Conservation (phyloP, 305 asterid species). For the Coffea humblotiana region DNA sequence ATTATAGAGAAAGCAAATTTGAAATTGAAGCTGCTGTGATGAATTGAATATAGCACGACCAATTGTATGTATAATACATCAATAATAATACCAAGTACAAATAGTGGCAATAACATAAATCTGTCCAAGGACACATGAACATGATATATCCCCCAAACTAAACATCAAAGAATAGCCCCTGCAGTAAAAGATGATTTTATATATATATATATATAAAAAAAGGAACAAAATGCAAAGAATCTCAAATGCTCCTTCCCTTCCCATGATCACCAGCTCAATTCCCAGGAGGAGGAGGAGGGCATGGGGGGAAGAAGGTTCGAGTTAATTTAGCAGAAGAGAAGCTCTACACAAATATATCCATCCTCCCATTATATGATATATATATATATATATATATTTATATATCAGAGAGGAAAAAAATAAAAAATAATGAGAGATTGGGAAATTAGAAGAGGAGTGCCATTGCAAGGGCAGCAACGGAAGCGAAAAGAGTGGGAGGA, state of each 20-base stretch:
- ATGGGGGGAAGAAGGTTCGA: not conserved
- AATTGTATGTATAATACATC: not conserved
- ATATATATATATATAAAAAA: too few species aligned
- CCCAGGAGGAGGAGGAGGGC: not conserved
- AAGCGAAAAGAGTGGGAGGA: conserved; percentile 31
- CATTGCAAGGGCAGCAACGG: conserved; percentile 29
- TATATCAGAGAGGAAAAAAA: too few species aligned
- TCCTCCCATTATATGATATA: too few species aligned
- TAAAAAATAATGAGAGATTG: too few species aligned
- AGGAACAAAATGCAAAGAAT: not conserved
- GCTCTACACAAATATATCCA: too few species aligned
- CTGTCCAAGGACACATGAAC: conserved; percentile 7
- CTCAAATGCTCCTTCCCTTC: conserved; percentile 15
- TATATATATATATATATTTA: too few species aligned
- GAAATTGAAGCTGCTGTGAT: too few species aligned
- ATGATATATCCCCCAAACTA: not conserved
- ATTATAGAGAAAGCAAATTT: too few species aligned
- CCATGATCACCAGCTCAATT: not conserved
- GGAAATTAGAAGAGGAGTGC: conserved; percentile 27
- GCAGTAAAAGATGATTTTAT: not conserved
- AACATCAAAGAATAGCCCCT: not conserved
- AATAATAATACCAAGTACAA: not conserved
- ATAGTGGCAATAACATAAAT: not conserved
- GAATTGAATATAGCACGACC: not conserved
- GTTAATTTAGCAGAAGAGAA: not conserved